phyloP scores from a whole-genome alignment of 140 eudicot genomes.

The Cichorium intybus region DNA sequence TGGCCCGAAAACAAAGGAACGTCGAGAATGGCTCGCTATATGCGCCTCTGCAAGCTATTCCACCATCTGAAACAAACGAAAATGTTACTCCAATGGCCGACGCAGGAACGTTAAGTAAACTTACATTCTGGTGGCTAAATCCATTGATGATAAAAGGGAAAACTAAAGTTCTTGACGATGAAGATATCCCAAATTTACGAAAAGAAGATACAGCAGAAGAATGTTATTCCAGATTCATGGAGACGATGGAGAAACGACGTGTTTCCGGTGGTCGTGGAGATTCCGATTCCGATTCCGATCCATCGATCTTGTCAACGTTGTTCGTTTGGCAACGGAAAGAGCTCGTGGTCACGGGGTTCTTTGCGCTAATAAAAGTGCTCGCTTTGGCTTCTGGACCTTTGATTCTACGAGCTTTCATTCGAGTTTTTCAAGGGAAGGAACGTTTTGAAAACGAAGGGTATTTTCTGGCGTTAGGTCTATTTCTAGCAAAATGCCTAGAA shows the following conservation, averaged over 20 bases:
- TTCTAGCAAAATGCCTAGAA: slow-evolving; percentile 52
- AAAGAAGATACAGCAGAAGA: too few species aligned
- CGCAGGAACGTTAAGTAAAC: slow-evolving; percentile 46
- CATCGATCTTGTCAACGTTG: slow-evolving; percentile 40
- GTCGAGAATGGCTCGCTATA: slow-evolving; percentile 26
- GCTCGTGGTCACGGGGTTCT: too few species aligned
- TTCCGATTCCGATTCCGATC: background rate
- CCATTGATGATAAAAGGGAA: too few species aligned
- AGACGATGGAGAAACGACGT: slow-evolving; percentile 23
- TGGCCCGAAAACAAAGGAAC: too few species aligned
- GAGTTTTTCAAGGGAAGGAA: slow-evolving; percentile 48
- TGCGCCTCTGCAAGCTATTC: slow-evolving; percentile 31
- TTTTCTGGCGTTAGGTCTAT: slow-evolving; percentile 38
- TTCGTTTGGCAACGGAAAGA: slow-evolving; percentile 46
- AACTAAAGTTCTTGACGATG: too few species aligned
- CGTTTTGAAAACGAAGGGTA: slow-evolving; percentile 51
- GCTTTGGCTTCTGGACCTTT: slow-evolving; percentile 59
- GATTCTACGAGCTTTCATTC: slow-evolving; percentile 56
- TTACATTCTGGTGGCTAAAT: slow-evolving; percentile 76
- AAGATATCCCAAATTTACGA: too few species aligned
- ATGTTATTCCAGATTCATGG: slow-evolving; percentile 44
- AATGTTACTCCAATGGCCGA: slow-evolving; percentile 39
- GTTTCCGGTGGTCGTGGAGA: background rate
- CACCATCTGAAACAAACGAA: slow-evolving; percentile 10
- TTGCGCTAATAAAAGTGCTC: slow-evolving; percentile 58